These are phyloP conservation scores for Lagenidium giganteum DNA, from an alignment of 352 stramenopile genomes.

Conservation along the genomic window DNA sequence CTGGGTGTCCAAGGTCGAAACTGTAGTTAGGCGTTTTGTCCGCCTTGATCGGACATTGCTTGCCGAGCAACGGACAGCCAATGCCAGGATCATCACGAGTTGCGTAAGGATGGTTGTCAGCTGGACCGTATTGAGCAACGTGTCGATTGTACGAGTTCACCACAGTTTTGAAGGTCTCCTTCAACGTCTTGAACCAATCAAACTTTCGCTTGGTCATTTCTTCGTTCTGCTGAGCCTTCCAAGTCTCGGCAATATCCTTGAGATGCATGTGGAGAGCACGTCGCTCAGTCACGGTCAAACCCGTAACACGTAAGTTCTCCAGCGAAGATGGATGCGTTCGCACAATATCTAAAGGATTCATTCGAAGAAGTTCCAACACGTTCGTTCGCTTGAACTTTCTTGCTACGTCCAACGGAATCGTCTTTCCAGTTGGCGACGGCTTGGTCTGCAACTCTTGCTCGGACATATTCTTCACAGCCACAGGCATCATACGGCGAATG, in stretches of 20 bases:
- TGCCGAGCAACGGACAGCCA: slow-evolving; percentile 84
- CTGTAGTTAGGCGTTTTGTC: slow-evolving; percentile 71
- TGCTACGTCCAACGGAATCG: slow-evolving; percentile 72
- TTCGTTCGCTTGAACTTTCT: slow-evolving; percentile 93
- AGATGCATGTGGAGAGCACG: slow-evolving; percentile 87
- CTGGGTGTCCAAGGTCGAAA: slow-evolving; percentile 76
- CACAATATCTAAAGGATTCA: slow-evolving; percentile 83
- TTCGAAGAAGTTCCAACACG: slow-evolving; percentile 85
- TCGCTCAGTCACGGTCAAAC: slow-evolving; percentile 87
- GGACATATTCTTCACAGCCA: slow-evolving; percentile 89
- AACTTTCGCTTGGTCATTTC: slow-evolving; percentile 91
- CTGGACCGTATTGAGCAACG: slow-evolving; percentile 87
- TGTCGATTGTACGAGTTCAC: slow-evolving; percentile 89
- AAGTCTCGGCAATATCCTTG: slow-evolving; percentile 74
- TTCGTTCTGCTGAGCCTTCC: slow-evolving; percentile 87
- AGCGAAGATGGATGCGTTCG: slow-evolving; percentile 87
- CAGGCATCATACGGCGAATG: slow-evolving; percentile 89
- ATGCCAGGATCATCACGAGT: slow-evolving; percentile 79
- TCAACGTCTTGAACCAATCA: slow-evolving; percentile 90
- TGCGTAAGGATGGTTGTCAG: slow-evolving; percentile 84
- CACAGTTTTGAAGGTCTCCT: slow-evolving; percentile 90
- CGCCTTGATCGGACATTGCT: slow-evolving; percentile 89
- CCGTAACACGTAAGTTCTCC: slow-evolving; percentile 88
- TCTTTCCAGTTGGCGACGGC: slow-evolving; percentile 68
- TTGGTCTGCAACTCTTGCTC: slow-evolving; percentile 76